Evolutionary conservation across 352 stramenopile genomes (phyloP).

Genomic region (Globisporangium heterothallicum): DNA sequence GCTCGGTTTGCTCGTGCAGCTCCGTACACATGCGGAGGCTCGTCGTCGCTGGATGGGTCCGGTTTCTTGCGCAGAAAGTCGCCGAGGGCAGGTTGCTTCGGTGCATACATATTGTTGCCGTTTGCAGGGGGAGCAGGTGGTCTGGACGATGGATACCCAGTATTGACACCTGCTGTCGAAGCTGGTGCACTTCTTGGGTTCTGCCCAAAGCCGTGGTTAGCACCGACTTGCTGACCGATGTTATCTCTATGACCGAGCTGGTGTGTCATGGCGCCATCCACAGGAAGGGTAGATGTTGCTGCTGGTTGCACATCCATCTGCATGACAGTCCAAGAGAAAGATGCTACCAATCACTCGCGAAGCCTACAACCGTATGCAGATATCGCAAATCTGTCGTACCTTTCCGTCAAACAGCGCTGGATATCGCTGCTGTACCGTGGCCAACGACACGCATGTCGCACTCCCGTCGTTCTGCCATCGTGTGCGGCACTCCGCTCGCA

Average conservation of each 20-base stretch:
- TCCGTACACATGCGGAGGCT: conserved; percentile 4
- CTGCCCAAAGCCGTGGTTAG: background rate
- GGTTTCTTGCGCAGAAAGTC: conserved; percentile 36
- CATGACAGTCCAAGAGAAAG: background rate
- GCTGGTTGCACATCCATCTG: background rate
- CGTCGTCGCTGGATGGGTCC: conserved; percentile 9
- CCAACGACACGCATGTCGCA: conserved; percentile 23
- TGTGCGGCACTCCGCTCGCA: conserved; percentile 31
- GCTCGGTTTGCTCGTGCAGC: conserved; percentile 5
- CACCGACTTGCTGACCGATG: background rate
- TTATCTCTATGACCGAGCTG: background rate
- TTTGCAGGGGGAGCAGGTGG: background rate
- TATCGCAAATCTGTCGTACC: conserved; percentile 24
- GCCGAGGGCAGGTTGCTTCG: conserved; percentile 18
- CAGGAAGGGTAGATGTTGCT: background rate
- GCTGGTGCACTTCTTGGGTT: background rate
- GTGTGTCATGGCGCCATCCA: background rate
- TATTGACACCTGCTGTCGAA: background rate
- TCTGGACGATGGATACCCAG: background rate
- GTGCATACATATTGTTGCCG: conserved; percentile 1
- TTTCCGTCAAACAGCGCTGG: conserved; percentile 36
- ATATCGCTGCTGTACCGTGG: conserved; percentile 30
- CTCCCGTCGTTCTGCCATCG: conserved; percentile 22
- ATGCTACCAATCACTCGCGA: background rate
- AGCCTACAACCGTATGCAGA: background rate